Conservation (phyloP, 1,284 basidiomycete species). For the Leccinum insolens region DNA sequence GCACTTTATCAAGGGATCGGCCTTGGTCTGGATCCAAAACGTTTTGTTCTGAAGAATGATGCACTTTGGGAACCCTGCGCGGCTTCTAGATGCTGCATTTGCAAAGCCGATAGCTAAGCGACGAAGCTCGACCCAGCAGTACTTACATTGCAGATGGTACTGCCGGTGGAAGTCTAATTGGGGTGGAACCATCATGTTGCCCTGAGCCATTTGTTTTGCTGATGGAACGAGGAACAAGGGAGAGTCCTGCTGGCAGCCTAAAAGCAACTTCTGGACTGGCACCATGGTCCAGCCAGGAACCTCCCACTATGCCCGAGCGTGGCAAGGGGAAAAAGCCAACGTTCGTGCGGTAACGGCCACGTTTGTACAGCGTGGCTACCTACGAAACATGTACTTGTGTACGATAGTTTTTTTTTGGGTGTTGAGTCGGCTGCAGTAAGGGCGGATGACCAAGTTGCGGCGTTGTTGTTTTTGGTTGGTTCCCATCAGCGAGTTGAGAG, state of each 20-base stretch:
- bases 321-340: not conserved
- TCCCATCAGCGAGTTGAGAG: conserved; percentile 7
- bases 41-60: conserved; percentile 4
- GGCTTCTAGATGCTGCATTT: not conserved
- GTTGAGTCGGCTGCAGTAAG: not conserved
- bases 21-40: conserved; percentile 8
- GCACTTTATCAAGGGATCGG: not conserved
- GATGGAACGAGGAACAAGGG: not conserved
- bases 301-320: not conserved
- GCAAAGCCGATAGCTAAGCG: not conserved
- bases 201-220: conserved; percentile 6
- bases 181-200: not conserved
- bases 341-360: conserved; percentile 6
- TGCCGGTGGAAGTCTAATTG: not conserved
- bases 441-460: conserved; percentile 24
- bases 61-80: not conserved
- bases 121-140: no score
- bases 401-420: not conserved
- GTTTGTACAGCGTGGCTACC: conserved; percentile 20
- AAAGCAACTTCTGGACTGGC: not conserved
- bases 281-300: not conserved
- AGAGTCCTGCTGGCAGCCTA: conserved; percentile 2
- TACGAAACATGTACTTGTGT: no score
- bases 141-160: not conserved
- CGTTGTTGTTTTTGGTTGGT: conserved; percentile 1